Conservation (phyloP, 2,329 filamentous ascomycete genomes). For the Pyrenochaeta sp. region DNA sequence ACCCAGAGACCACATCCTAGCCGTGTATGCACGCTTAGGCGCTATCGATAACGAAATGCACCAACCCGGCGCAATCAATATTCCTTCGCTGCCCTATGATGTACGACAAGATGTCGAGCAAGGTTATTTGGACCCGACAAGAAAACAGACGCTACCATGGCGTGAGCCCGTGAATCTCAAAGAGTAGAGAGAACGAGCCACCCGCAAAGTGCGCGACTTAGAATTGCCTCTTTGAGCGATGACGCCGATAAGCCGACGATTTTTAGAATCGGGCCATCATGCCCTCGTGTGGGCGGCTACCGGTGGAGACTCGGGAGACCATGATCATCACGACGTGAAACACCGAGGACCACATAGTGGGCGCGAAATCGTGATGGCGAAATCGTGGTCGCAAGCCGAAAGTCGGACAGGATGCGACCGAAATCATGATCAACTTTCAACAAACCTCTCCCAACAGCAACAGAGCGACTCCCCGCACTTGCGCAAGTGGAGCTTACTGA, state of each 20-base stretch:
- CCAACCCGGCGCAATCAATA: conserved; percentile 30
- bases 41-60: conserved; percentile 30
- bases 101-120: conserved; percentile 6
- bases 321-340: background rate
- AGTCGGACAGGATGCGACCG: background rate
- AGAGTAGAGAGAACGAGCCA: background rate
- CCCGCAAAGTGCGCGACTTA: background rate
- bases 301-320: background rate
- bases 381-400: background rate
- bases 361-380: background rate
- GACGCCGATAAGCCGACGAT: conserved; percentile 1
- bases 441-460: background rate
- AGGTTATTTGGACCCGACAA: background rate
- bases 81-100: conserved; percentile 20
- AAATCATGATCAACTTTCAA: conserved; percentile 2
- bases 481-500: conserved; percentile 1
- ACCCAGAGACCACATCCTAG: conserved; percentile 12
- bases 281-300: background rate
- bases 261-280: background rate
- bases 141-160: background rate
- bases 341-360: background rate
- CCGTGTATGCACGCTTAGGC: conserved; percentile 20
- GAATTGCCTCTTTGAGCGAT: conserved; percentile 7
- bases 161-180: background rate
- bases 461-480: background rate